Conservation (phyloP, 257 asterid genomes). For the Penstemon newberryi region DNA sequence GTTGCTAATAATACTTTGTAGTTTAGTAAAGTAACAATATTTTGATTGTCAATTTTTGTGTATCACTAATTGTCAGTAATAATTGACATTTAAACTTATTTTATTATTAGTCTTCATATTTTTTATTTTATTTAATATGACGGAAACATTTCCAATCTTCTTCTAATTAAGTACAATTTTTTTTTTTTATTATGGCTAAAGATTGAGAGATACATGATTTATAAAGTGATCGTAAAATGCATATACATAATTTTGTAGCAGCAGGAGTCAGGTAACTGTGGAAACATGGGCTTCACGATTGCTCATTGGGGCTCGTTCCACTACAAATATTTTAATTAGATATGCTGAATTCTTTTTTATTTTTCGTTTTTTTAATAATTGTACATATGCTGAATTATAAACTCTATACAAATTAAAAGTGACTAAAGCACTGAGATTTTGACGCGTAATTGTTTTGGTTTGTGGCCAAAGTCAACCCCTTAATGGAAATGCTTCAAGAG, state of each 20-base stretch:
- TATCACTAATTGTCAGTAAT: too few species aligned
- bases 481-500: conserved; percentile 27
- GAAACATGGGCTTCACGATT: conserved; percentile 51
- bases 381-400: not conserved
- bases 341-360: too few species aligned
- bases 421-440: conserved; percentile 18
- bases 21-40: too few species aligned
- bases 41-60: too few species aligned
- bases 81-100: too few species aligned
- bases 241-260: conserved; percentile 12
- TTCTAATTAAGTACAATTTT: too few species aligned
- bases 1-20: too few species aligned
- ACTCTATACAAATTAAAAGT: conserved; percentile 7
- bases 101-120: too few species aligned
- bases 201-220: not conserved
- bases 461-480: conserved; percentile 23
- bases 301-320: conserved; percentile 52
- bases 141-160: too few species aligned
- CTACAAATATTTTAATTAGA: conserved; percentile 2
- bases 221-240: conserved; percentile 5
- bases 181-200: not conserved
- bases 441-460: not conserved
- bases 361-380: too few species aligned
- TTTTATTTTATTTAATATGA: too few species aligned
- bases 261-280: conserved; percentile 18